phyloP scores from a whole-genome alignment of 371 early-diverging fungal genomes.

The Coemansia sp. region DNA sequence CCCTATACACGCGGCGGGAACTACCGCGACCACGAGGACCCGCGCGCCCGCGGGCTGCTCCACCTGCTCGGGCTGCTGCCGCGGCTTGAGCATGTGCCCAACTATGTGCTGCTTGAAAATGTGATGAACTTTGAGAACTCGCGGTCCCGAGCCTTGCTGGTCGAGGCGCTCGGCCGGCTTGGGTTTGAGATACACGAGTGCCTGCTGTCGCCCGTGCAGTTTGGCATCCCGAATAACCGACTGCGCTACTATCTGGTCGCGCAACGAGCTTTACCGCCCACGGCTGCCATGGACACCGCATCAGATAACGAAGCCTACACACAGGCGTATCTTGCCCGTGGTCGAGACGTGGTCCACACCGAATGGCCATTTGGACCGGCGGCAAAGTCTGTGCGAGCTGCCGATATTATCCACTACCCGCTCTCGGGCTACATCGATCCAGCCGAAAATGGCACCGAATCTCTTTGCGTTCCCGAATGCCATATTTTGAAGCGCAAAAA shows the following conservation, averaged over 20 bases:
- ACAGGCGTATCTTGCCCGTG: slow-evolving; percentile 31
- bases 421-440: slow-evolving; percentile 54
- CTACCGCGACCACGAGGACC: slow-evolving; percentile 63
- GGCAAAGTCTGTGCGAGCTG: slow-evolving; percentile 11
- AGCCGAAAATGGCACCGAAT: slow-evolving; percentile 26
- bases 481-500: slow-evolving; percentile 64
- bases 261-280: slow-evolving; percentile 22
- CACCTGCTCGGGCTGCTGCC: slow-evolving; percentile 63
- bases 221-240: slow-evolving; percentile 71
- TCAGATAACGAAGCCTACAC: background rate
- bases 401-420: slow-evolving; percentile 15
- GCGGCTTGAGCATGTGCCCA: slow-evolving; percentile 55
- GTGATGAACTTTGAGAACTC: slow-evolving; percentile 77
- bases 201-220: slow-evolving; percentile 63
- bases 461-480: slow-evolving; percentile 60
- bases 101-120: slow-evolving; percentile 69
- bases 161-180: slow-evolving; percentile 58
- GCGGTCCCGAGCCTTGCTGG: slow-evolving; percentile 59
- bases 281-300: background rate
- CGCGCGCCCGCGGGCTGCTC: slow-evolving; percentile 65
- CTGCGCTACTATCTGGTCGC: slow-evolving; percentile 69
- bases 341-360: slow-evolving; percentile 49
- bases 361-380: slow-evolving; percentile 60
- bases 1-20: slow-evolving; percentile 75
- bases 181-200: slow-evolving; percentile 69